Conservation (phyloP, 1,284 basidiomycete genomes). For the Hemileia vastatrix region DNA sequence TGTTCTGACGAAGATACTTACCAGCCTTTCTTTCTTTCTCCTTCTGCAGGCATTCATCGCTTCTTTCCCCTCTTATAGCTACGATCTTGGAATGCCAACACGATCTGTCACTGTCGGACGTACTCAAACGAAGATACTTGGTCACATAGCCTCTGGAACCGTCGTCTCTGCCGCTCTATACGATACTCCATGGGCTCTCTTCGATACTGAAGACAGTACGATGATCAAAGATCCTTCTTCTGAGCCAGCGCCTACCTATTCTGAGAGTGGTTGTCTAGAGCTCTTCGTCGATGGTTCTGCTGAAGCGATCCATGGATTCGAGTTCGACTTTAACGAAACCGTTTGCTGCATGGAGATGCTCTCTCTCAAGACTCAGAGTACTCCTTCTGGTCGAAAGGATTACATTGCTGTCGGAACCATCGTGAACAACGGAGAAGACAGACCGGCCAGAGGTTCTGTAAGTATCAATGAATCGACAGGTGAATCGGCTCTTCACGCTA, state of each 20-base stretch:
- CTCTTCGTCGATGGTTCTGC: slow-evolving; percentile 71
- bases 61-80: background rate
- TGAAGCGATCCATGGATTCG: slow-evolving; percentile 81
- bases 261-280: slow-evolving; percentile 59
- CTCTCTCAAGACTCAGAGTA: slow-evolving; percentile 71
- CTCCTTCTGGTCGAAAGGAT: slow-evolving; percentile 68
- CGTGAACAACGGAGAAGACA: slow-evolving; percentile 83
- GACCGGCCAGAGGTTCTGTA: slow-evolving; percentile 77
- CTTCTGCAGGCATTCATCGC: background rate
- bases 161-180: background rate
- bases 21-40: too few species aligned
- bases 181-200: slow-evolving; percentile 24
- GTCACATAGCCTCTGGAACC: background rate
- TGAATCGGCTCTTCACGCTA: slow-evolving; percentile 32
- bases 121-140: background rate
- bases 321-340: slow-evolving; percentile 83
- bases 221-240: slow-evolving; percentile 25
- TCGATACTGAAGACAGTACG: slow-evolving; percentile 36
- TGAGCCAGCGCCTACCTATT: slow-evolving; percentile 18
- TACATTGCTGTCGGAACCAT: slow-evolving; percentile 90
- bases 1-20: background rate
- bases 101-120: background rate
- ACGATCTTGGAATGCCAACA: background rate
- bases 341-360: slow-evolving; percentile 70
- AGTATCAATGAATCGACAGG: too few species aligned